Conservation (phyloP, 345 rosid species). For the Kandelia obovata region DNA sequence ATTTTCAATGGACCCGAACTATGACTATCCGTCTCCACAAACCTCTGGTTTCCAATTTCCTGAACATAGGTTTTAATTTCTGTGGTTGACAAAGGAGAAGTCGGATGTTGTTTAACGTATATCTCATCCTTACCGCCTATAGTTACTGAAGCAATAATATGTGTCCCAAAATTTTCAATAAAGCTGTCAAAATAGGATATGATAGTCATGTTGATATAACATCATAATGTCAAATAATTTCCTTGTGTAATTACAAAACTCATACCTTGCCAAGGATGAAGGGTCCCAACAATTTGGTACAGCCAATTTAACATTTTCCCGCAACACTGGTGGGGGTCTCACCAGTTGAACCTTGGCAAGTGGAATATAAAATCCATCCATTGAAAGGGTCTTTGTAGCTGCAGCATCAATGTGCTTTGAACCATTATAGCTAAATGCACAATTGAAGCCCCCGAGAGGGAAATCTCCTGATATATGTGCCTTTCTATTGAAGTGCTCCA, state of each 20-base stretch:
- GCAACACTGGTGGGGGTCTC: slow-evolving; percentile 37
- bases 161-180: slow-evolving; percentile 71
- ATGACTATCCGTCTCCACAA: slow-evolving; percentile 38
- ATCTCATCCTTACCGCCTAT: slow-evolving; percentile 75
- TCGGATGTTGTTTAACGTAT: slow-evolving; percentile 63
- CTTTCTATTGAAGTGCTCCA: slow-evolving; percentile 50
- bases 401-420: slow-evolving; percentile 53
- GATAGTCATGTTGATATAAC: slow-evolving; percentile 16
- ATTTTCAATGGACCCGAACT: slow-evolving; percentile 48
- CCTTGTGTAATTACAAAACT: slow-evolving; percentile 3
- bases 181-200: slow-evolving; percentile 44
- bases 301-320: slow-evolving; percentile 48
- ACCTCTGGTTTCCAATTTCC: slow-evolving; percentile 70
- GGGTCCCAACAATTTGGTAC: slow-evolving; percentile 65
- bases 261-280: slow-evolving; percentile 57
- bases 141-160: slow-evolving; percentile 61
- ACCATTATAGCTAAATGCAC: slow-evolving; percentile 65
- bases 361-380: slow-evolving; percentile 61
- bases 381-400: slow-evolving; percentile 52
- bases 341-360: slow-evolving; percentile 54
- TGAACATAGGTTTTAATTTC: slow-evolving; percentile 60
- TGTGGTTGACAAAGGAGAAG: slow-evolving; percentile 54
- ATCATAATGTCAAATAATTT: slow-evolving; percentile 5
- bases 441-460: slow-evolving; percentile 62
- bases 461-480: slow-evolving; percentile 45